Evolutionary conservation across 1,139 yeast species (phyloP).

Genomic region (Candida sanyaensis): DNA sequence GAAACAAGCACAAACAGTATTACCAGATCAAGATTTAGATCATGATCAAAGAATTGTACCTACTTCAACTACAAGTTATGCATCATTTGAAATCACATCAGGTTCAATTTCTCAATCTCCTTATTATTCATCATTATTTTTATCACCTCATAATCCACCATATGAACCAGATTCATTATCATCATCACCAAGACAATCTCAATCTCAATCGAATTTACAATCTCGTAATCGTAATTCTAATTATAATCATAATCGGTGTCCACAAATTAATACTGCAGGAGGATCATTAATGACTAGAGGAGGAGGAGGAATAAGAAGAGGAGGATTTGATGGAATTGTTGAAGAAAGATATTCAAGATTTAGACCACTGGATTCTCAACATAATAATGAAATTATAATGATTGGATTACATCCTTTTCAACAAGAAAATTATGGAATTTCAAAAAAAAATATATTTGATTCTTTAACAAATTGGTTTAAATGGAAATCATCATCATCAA

Average conservation of each 20-base stretch:
- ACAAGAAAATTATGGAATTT: slow-evolving; percentile 14
- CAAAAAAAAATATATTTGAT: slow-evolving; percentile 10
- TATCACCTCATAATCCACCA: slow-evolving; percentile 12
- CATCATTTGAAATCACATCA: slow-evolving; percentile 7
- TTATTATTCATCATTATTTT: slow-evolving; percentile 3
- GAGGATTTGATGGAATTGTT: slow-evolving; percentile 43
- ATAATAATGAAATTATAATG: slow-evolving; percentile 33
- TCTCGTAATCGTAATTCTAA: too few relatives aligned
- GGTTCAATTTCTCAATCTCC: slow-evolving; percentile 7
- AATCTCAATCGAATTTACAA: background rate
- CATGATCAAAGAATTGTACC: too few relatives aligned
- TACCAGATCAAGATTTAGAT: too few relatives aligned
- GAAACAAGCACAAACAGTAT: background rate
- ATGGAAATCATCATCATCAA: slow-evolving; percentile 5
- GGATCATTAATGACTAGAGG: slow-evolving; percentile 9
- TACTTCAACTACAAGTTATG: slow-evolving; percentile 1
- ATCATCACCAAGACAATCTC: slow-evolving; percentile 2
- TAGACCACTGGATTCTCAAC: slow-evolving; percentile 51
- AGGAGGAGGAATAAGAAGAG: slow-evolving; percentile 18
- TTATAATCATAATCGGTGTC: too few relatives aligned
- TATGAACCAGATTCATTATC: slow-evolving; percentile 9
- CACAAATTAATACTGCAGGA: too few relatives aligned
- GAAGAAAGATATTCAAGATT: slow-evolving; percentile 55
- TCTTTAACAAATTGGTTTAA: slow-evolving; percentile 15
- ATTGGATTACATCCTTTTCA: slow-evolving; percentile 47